A percentile compares a stretch with the other conserved stretches of the same genome.
phyloP scores from a whole-genome alignment of 352 stramenopile species.

The Globisporangium lucens region DNA sequence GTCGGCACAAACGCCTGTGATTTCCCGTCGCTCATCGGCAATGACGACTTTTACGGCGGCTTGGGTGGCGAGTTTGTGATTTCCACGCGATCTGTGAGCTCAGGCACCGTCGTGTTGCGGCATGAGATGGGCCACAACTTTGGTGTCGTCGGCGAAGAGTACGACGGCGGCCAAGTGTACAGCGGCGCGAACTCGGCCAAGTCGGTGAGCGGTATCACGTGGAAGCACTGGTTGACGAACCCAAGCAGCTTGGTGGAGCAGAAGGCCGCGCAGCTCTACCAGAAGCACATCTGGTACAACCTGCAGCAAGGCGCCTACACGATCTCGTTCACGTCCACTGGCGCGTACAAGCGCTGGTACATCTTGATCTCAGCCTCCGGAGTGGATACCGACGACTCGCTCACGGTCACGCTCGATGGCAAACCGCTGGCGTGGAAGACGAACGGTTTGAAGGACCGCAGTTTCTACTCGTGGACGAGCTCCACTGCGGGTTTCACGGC shows the following conservation, averaged over 20 bases:
- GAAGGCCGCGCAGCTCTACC: slow-evolving; percentile 25
- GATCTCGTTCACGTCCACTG: slow-evolving; percentile 31
- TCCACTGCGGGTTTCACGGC: slow-evolving; percentile 16
- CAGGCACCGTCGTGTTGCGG: slow-evolving; percentile 30
- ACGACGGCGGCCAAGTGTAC: slow-evolving; percentile 39
- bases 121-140: slow-evolving; percentile 45
- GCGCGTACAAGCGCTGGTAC: slow-evolving; percentile 29
- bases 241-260: slow-evolving; percentile 20
- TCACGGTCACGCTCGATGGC: slow-evolving; percentile 26
- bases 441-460: slow-evolving; percentile 28
- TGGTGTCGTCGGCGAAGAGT: slow-evolving; percentile 40
- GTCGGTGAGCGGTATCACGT: slow-evolving; percentile 9
- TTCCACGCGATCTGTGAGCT: slow-evolving; percentile 22
- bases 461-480: slow-evolving; percentile 25
- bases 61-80: slow-evolving; percentile 42
- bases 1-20: slow-evolving; percentile 21
- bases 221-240: slow-evolving; percentile 37
- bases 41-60: slow-evolving; percentile 37
- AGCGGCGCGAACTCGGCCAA: slow-evolving; percentile 27
- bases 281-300: slow-evolving; percentile 37
- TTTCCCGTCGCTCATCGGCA: slow-evolving; percentile 35
- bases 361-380: slow-evolving; percentile 27
- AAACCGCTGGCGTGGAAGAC: slow-evolving; percentile 20
- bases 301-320: slow-evolving; percentile 28
- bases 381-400: slow-evolving; percentile 27